phyloP scores from a whole-genome alignment of 148 eudicot genomes.

The Rhododendron kiyosumense region DNA sequence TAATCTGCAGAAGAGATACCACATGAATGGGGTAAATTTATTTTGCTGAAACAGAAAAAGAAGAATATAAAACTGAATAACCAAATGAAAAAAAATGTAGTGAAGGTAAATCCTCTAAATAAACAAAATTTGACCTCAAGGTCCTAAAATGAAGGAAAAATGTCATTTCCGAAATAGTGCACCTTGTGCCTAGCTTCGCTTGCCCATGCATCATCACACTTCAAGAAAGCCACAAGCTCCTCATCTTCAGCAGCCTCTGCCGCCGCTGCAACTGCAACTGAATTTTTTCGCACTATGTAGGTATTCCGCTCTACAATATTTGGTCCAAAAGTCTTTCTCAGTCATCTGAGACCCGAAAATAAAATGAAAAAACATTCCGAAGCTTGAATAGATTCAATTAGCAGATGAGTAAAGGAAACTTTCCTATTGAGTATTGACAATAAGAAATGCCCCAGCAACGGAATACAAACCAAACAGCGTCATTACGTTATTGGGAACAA shows the following conservation, averaged over 20 bases:
- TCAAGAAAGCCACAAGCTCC: constrained; percentile 77
- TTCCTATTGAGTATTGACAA: neutral
- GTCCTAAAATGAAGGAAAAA: no score
- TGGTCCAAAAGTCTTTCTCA: constrained; percentile 89
- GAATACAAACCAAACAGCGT: neutral
- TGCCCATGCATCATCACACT: constrained; percentile 75
- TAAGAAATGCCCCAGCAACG: neutral
- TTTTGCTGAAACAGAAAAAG: no score
- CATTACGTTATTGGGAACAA: constrained; percentile 76
- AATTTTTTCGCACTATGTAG: constrained; percentile 81
- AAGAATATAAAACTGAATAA: no score
- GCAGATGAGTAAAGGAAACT: neutral
- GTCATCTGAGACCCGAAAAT: constrained; percentile 52
- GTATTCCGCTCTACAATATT: constrained; percentile 92
- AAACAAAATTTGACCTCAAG: no score
- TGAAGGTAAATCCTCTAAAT: no score
- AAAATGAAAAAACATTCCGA: neutral
- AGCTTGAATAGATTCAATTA: neutral
- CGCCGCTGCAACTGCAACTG: constrained; percentile 65
- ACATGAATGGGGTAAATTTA: no score
- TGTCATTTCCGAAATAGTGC: no score
- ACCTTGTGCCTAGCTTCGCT: constrained; percentile 49
- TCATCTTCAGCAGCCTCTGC: constrained; percentile 98
- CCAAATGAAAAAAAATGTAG: no score
- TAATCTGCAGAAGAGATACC: constrained; percentile 49